Evolutionary conservation across 768 basidiomycete genomes (phyloP), one percentile per base, ranked within the genome.

Genomic region (Pilatotrama ljubarskyi): DNA sequence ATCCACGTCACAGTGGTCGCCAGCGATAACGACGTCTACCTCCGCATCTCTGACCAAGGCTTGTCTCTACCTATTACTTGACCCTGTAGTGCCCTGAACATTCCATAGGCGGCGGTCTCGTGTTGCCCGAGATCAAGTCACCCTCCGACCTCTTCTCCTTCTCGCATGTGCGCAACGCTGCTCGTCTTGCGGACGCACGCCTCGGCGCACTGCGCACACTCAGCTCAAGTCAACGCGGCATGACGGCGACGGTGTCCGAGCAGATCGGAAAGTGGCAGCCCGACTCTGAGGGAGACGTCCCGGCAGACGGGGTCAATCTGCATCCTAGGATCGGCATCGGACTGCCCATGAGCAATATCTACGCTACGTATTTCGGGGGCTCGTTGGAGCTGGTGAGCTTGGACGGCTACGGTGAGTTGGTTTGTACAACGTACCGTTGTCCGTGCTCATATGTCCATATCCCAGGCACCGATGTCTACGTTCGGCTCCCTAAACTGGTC

Each of bases 11-110:
- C 93, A 0, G 85, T 96, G 46, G 86, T 87, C 8, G 84, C 86
- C 2, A 87, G 88, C 1, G 79, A 84, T 32, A 82, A 92, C 51
- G 83, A 91, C 50, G 82, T 96, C 46, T 81, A 84, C 6, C 82
- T 96, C 50, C 87, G 93, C 38, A 88, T 96, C 75, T 93, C 93
- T n/a, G 93, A 96, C 70, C 86, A 91, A 83, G 94, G 93, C 87
- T 55, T 41, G 40, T 60, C 18, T 5, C 3, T n/a, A 18, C 24
- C 29, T 2, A 37, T 10, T 24, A 7, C 24, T 7, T 11, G 4
- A 3, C 15, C 14, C 20, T 24, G 26, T 1, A 20, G 11, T 46
- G 24, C 36, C 40, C 43, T 41, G 17, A 20, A 51, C 32, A 26
- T 32, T 1, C 43, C 51, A 4, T 69, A 89, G 93, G 91, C 37